Conservation (phyloP, 352 stramenopile species). For the Phytophthora chlamydospora region DNA sequence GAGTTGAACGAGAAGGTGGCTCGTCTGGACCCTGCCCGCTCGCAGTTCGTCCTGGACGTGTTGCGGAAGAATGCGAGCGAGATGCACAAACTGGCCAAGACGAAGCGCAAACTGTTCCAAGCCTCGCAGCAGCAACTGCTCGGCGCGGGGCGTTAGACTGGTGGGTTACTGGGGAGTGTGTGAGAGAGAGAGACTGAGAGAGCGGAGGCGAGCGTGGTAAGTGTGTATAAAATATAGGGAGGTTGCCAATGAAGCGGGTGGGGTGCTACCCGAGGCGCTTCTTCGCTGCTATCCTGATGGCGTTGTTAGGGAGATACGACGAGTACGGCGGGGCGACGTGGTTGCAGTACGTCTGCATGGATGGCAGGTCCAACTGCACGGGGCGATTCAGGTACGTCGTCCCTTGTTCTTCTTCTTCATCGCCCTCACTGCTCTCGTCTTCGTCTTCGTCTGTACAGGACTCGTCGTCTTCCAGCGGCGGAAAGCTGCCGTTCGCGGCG, state of each 20-base stretch:
- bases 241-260: constrained; percentile 2
- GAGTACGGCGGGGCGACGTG: constrained; percentile 66
- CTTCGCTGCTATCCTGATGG: constrained; percentile 25
- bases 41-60: constrained; percentile 74
- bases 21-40: constrained; percentile 59
- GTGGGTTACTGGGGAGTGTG: neutral
- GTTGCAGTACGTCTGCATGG: constrained; percentile 73
- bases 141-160: constrained; percentile 37
- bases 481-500: constrained; percentile 31
- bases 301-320: constrained; percentile 46
- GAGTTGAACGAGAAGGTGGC: constrained; percentile 68
- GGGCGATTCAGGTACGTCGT: constrained; percentile 35
- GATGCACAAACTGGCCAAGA: constrained; percentile 77
- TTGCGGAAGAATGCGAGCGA: constrained; percentile 71
- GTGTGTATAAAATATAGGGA: constrained; percentile 43
- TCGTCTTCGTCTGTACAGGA: constrained; percentile 17
- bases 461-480: constrained; percentile 13
- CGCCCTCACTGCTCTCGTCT: constrained; percentile 5
- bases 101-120: constrained; percentile 72
- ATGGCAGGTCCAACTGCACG: constrained; percentile 58
- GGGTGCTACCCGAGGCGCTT: constrained; percentile 19
- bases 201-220: constrained; percentile 21
- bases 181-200: constrained; percentile 1
- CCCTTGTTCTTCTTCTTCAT: constrained; percentile 4
- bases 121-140: constrained; percentile 63